Conservation (phyloP, 345 rosid species). For the Eucalyptus pauciflora region DNA sequence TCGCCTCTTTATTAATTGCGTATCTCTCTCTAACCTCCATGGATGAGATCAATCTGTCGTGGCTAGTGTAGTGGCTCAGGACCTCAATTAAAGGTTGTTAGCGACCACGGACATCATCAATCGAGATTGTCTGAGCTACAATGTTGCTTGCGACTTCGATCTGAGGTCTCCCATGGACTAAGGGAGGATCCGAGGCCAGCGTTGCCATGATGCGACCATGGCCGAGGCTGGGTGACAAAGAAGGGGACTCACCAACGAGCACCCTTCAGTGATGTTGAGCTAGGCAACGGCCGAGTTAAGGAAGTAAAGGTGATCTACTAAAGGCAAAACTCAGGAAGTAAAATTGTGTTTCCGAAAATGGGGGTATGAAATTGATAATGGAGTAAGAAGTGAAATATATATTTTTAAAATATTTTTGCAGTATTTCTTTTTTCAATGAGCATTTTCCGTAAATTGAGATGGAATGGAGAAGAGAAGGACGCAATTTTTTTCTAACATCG, state of each 20-base stretch:
- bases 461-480: neutral
- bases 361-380: neutral
- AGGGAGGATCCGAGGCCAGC: neutral
- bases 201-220: neutral
- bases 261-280: neutral
- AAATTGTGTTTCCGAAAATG: neutral
- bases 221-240: neutral
- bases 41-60: neutral
- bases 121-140: neutral
- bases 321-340: neutral
- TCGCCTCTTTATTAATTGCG: neutral
- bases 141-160: neutral
- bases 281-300: neutral
- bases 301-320: neutral
- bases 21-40: neutral
- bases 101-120: neutral
- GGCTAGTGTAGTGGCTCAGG: neutral
- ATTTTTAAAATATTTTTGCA: neutral
- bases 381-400: neutral
- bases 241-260: neutral
- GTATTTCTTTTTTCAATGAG: neutral
- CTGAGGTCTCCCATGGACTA: neutral
- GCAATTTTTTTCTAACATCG: neutral
- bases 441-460: neutral
- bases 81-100: neutral